phyloP scores from a whole-genome alignment of 257 asterid species.

The Coffea eugenioides region DNA sequence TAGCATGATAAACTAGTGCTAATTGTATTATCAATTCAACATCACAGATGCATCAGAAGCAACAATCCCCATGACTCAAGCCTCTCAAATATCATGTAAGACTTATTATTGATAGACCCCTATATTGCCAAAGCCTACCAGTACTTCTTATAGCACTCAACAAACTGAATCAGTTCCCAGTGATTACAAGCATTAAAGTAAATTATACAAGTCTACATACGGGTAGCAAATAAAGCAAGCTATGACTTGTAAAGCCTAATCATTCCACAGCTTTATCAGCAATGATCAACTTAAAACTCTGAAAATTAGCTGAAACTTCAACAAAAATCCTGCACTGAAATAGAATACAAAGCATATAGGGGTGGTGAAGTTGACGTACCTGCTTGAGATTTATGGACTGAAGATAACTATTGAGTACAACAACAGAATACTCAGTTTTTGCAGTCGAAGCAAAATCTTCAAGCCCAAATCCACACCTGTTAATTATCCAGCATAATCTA shows the following conservation, averaged over 20 bases:
- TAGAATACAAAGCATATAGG: neutral
- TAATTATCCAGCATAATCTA: no score
- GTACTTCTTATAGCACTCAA: neutral
- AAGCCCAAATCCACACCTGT: conserved; percentile 74
- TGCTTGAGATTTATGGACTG: conserved; percentile 83
- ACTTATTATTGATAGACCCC: no score
- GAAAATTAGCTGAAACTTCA: neutral
- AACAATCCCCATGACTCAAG: neutral
- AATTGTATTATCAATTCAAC: no score
- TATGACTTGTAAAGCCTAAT: neutral
- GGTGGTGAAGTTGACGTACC: conserved; percentile 31
- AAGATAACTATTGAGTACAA: conserved; percentile 86
- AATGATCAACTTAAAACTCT: neutral
- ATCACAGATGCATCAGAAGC: no score
- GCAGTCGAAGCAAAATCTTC: conserved; percentile 85
- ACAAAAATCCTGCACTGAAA: no score
- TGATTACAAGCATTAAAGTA: neutral
- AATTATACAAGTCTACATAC: no score
- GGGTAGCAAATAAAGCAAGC: neutral
- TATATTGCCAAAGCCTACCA: neutral
- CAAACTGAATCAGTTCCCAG: neutral
- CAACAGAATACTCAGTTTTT: conserved; percentile 69
- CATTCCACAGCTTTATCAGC: neutral
- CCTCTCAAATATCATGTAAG: neutral
- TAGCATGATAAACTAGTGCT: no score